Base-by-base conservation (phyloP, 2,329 filamentous ascomycete genomes). In the Colletotrichum tropicicola region DNA sequence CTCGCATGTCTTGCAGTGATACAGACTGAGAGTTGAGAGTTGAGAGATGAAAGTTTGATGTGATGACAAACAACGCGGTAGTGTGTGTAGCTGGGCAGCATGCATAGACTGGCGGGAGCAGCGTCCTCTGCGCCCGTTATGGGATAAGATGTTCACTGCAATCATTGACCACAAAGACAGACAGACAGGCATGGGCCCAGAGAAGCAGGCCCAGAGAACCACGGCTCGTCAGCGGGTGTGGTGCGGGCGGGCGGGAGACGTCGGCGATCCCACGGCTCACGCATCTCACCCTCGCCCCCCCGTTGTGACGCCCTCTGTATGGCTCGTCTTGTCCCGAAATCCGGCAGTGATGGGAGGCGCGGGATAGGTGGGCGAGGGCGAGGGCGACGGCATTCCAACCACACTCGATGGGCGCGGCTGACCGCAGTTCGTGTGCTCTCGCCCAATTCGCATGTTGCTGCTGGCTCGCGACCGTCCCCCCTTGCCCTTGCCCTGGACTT, bases 381-480 rank as follows among this genome's bases (percentile, higher is more conserved):
- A 30, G 37, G 13, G 25, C 13, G 35, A 37, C 35, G 43, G 32
- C 35, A 61, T 65, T 61, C 23, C 37, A 51, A 65, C 61, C 56
- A 48, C 61, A 61, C 28, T 55, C 41, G 9, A 41, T 44, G 5
- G 27, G 49, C 61, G 27, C 61, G 61, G 61, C 61, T 61, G 56
- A 55, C 48, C 44, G 56, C 57, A 37, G 35, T 49, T 51, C 13
- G 17, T 27, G 4, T 28, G 17, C 23, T 41, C 15, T 27, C 35
- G 28, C 28, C 15, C 17, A 30, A 48, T 32, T 23, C 35, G n/a
- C n/a, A 19, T 21, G 39, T 17, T 17, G 6, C 32, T 21, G n/a
- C 39, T 21, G 5, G 7, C 19, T 21, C n/a, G 7, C 8, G n/a
- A 12, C 19, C 39, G 3, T 35, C 30, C 30, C 23, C 23, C 43